Base-by-base conservation (phyloP, 371 early-diverging fungal genomes). In the Mucor racemosus region DNA sequence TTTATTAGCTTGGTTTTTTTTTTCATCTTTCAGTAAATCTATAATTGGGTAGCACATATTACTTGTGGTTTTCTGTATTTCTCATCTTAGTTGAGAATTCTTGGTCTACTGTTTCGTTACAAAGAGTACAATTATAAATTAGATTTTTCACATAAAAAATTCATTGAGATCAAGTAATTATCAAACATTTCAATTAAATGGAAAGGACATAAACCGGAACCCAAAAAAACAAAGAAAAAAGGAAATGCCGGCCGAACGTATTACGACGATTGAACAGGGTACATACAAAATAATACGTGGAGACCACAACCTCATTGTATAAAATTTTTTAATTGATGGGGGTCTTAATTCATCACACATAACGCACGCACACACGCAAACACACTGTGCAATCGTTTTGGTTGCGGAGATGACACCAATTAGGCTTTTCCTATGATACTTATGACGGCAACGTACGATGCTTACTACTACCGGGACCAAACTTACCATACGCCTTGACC, bases 51-150 rank as follows among this genome's bases (percentile, higher is more conserved):
- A 38, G 62, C 50, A 53, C 62, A 53, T 53, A 26, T 39, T 8
- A 46, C 38, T 62, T 53, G 50, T 62, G 39, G 53, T 62, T 62
- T 62, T 55, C 56, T 55, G 33, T 55, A 55, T 34, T 8, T 55
- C 17, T n/a, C 17, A 34, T 55, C 15, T n/a, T 55, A 3, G 14
- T 55, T n/a, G 26, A 55, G 56, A 55, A 55, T 55, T 55, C 56
- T 35, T 21, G 53, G 35, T 35, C 56, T 35, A 35, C 34, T 34
- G n/a, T 2, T 9, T 55, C 14, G n/a, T 55, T 55, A 7, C 35
- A 34, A 26, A 50, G 26, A 21, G 50, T 26, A 26, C 26, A 50
- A 50, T 26, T 3, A 5, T 50, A 50, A 21, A 26, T 50, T 50
- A 19, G 21, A 17, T 50, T 50, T 50, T 26, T 50, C 5, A 11